A percentile compares a stretch with the other conserved stretches of the same genome.
Evolutionary conservation across 768 basidiomycete species (phyloP).

Genomic region (Pleurotus giganteus): DNA sequence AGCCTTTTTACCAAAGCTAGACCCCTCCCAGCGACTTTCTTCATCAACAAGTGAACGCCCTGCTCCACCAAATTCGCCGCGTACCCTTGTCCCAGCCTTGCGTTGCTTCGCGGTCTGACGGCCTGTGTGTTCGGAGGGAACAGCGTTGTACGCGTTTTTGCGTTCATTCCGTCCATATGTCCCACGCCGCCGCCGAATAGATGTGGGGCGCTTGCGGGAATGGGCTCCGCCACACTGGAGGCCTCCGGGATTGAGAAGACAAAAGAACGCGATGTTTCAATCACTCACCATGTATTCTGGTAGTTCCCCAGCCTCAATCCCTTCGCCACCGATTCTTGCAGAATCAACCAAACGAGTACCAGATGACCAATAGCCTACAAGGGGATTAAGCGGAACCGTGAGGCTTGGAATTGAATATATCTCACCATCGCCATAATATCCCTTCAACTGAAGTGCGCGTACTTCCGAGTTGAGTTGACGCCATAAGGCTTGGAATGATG

Average conservation of each 20-base stretch:
- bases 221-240: slow-evolving; percentile 80
- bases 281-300: slow-evolving; percentile 73
- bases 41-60: slow-evolving; percentile 53
- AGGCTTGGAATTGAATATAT: not conserved
- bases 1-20: slow-evolving; percentile 71
- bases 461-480: slow-evolving; percentile 63
- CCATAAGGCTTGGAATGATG: slow-evolving; percentile 77
- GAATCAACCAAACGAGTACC: slow-evolving; percentile 72
- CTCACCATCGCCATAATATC: slow-evolving; percentile 82
- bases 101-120: slow-evolving; percentile 63
- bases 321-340: slow-evolving; percentile 46
- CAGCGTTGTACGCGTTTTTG: slow-evolving; percentile 26
- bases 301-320: slow-evolving; percentile 52
- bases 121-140: slow-evolving; percentile 57
- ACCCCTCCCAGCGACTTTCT: slow-evolving; percentile 15
- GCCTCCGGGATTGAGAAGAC: not conserved
- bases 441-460: slow-evolving; percentile 62
- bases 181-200: slow-evolving; percentile 36
- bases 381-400: not conserved
- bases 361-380: slow-evolving; percentile 77
- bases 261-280: not conserved
- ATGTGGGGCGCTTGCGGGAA: slow-evolving; percentile 53
- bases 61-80: slow-evolving; percentile 55
- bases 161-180: slow-evolving; percentile 21
- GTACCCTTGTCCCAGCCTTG: slow-evolving; percentile 71